phyloP scores from a whole-genome alignment of 345 rosid genomes.

The Fremontodendron californicum region DNA sequence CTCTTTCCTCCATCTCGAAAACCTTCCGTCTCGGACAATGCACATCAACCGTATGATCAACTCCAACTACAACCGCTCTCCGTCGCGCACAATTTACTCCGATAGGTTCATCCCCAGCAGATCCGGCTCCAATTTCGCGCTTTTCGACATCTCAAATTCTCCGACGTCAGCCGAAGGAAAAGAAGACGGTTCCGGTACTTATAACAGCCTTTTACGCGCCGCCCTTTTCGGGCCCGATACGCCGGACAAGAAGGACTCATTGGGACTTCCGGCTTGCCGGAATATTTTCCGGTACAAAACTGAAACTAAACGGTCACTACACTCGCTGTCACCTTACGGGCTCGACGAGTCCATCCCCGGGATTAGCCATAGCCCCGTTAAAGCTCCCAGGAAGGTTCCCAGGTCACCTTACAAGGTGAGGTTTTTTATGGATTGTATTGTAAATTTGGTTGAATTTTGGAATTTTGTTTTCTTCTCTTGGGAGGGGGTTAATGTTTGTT shows the following conservation, averaged over 20 bases:
- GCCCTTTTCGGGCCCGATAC: conserved; percentile 85
- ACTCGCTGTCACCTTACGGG: conserved; percentile 65
- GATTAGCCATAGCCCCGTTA: conserved; percentile 57
- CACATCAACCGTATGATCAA: conserved; percentile 75
- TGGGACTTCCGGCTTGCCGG: conserved; percentile 33
- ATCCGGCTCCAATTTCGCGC: conserved; percentile 86
- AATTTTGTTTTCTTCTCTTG: neutral
- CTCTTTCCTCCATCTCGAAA: conserved; percentile 40
- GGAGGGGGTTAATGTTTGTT: neutral
- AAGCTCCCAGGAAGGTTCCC: conserved; percentile 82
- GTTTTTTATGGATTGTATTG: neutral
- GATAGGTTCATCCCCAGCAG: conserved; percentile 96
- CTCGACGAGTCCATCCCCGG: conserved; percentile 56
- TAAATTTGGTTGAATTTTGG: neutral
- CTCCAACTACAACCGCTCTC: conserved; percentile 54
- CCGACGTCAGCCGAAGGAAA: conserved; percentile 51
- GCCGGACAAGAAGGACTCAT: conserved; percentile 59
- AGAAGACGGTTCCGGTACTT: conserved; percentile 68
- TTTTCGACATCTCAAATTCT: conserved; percentile 50
- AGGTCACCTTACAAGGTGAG: conserved; percentile 86
- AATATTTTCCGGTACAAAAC: conserved; percentile 87
- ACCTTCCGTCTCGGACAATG: conserved; percentile 27
- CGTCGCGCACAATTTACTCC: conserved; percentile 80
- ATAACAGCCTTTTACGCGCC: conserved; percentile 53
- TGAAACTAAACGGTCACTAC: conserved; percentile 68